These are phyloP conservation scores for Chalciporus sp. DNA, from an alignment of 1,284 basidiomycete species.

Conservation along the genomic window DNA sequence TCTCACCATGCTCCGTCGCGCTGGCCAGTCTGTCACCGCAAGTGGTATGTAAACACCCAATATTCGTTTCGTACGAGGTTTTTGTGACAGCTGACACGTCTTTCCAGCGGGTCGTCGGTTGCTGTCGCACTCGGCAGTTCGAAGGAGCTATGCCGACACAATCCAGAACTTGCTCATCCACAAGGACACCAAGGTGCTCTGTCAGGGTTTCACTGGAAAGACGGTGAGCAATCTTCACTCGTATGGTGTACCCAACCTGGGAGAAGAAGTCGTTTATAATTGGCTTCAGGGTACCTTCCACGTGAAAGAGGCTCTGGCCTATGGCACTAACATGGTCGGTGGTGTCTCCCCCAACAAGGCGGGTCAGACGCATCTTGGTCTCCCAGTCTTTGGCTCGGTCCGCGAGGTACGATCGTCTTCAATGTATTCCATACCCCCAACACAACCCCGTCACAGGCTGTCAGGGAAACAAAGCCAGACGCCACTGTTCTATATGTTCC, in stretches of 20 bases:
- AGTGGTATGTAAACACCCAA: slow-evolving; percentile 43
- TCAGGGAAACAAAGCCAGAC: slow-evolving; percentile 82
- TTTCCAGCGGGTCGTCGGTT: slow-evolving; percentile 65
- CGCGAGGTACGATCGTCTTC: slow-evolving; percentile 65
- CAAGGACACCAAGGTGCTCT: slow-evolving; percentile 94
- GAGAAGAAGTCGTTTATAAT: slow-evolving; percentile 10
- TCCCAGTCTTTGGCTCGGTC: slow-evolving; percentile 94
- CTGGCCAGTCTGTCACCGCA: slow-evolving; percentile 56
- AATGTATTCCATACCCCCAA: not conserved
- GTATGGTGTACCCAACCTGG: not conserved
- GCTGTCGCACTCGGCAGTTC: slow-evolving; percentile 76
- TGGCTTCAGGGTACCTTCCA: slow-evolving; percentile 90
- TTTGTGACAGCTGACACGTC: slow-evolving; percentile 5
- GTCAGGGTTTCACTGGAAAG: slow-evolving; percentile 97
- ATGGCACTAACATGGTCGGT: slow-evolving; percentile 97
- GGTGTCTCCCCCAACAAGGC: slow-evolving; percentile 99
- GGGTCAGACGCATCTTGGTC: slow-evolving; percentile 91
- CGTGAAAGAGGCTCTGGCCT: slow-evolving; percentile 90
- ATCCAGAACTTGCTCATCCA: slow-evolving; percentile 91
- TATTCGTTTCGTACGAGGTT: not conserved
- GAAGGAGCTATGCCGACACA: slow-evolving; percentile 84
- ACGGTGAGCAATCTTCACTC: slow-evolving; percentile 60
- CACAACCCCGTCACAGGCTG: slow-evolving; percentile 59
- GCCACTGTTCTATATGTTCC: slow-evolving; percentile 96
- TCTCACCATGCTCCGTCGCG: slow-evolving; percentile 54